Conservation (phyloP, 2,329 filamentous ascomycete genomes). For the Blastomyces silverae region DNA sequence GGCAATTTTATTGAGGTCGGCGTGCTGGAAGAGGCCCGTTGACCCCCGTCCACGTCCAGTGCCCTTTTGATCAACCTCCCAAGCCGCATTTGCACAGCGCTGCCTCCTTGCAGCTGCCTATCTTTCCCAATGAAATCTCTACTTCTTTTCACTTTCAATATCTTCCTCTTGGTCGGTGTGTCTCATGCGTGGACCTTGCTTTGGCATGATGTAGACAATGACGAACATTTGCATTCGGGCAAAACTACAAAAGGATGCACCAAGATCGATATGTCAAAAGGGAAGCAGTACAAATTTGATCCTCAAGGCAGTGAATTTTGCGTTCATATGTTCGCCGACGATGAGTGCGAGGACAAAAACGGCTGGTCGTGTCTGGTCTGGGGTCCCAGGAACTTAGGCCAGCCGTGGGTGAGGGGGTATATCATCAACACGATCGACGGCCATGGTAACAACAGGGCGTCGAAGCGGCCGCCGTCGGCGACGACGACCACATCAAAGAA, state of each 20-base stretch:
- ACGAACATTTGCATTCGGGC: slow-evolving; percentile 13
- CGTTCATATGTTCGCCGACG: slow-evolving; percentile 15
- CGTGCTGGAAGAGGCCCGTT: neutral
- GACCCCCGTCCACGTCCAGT: neutral
- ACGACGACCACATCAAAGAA: neutral
- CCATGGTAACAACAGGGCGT: neutral
- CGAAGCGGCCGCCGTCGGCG: neutral
- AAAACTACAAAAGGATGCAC: slow-evolving; percentile 8
- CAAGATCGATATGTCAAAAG: slow-evolving; percentile 14
- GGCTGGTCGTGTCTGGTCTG: slow-evolving; percentile 17
- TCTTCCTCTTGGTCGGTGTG: slow-evolving; percentile 1
- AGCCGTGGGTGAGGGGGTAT: slow-evolving; percentile 12
- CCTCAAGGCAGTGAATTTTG: slow-evolving; percentile 12
- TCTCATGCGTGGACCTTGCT: slow-evolving; percentile 16
- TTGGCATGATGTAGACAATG: slow-evolving; percentile 13
- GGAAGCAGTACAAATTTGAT: slow-evolving; percentile 17
- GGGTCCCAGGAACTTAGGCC: slow-evolving; percentile 14
- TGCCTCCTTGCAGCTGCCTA: neutral
- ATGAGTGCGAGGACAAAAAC: slow-evolving; percentile 13
- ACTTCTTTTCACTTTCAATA: neutral
- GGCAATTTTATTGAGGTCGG: neutral
- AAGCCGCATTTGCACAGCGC: neutral
- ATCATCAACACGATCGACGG: slow-evolving; percentile 13
- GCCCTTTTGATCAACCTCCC: neutral
- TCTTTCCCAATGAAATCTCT: slow-evolving; percentile 9